phyloP scores from a whole-genome alignment of 2,329 filamentous ascomycete genomes.

The Epichloe festucae region DNA sequence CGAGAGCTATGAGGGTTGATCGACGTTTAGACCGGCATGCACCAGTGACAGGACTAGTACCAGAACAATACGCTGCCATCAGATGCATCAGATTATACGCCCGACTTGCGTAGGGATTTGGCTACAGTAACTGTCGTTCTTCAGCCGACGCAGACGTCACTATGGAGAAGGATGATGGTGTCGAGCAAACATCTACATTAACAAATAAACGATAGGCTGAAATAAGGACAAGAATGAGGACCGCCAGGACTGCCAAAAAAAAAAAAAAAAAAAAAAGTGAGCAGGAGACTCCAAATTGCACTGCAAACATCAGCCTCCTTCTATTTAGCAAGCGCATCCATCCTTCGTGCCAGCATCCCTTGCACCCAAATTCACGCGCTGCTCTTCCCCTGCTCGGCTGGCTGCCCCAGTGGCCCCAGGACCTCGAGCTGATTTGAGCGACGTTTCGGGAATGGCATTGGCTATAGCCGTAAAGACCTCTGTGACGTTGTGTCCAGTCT shows the following conservation, averaged over 20 bases:
- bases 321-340: constrained; percentile 67
- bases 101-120: no score
- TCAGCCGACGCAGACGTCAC: no score
- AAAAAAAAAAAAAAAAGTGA: background rate
- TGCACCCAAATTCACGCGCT: constrained; percentile 71
- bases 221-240: background rate
- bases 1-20: background rate
- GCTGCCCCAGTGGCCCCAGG: constrained; percentile 48
- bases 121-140: no score
- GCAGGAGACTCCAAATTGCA: constrained; percentile 9
- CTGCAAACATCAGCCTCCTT: background rate
- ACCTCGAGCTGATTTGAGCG: constrained; percentile 78
- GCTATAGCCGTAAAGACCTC: constrained; percentile 98
- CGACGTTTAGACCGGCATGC: background rate
- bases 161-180: background rate
- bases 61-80: background rate
- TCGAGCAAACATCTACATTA: constrained; percentile 3
- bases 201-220: background rate
- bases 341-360: constrained; percentile 71
- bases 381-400: constrained; percentile 50
- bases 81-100: no score
- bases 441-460: constrained; percentile 94
- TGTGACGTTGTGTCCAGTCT: constrained; percentile 86
- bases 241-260: background rate
- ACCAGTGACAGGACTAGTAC: background rate